Percentiles rank a stretch among this genome's conserved stretches.
Conservation (phyloP, 768 basidiomycete genomes). For the Leucogyrophana mollusca region DNA sequence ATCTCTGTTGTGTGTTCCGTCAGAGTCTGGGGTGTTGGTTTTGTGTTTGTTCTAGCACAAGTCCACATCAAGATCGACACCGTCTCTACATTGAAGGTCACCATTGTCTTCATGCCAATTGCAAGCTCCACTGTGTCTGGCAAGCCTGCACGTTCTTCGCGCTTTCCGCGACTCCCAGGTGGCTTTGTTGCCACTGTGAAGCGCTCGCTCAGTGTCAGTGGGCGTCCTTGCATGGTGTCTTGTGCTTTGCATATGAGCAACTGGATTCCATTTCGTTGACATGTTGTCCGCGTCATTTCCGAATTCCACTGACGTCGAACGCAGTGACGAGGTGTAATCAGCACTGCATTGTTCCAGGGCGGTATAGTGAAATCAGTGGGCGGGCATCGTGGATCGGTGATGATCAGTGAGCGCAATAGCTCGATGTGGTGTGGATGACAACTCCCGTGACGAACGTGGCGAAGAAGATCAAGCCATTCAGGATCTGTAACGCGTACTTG, state of each 20-base stretch:
- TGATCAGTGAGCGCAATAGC: constrained; percentile 21
- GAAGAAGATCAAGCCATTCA: constrained; percentile 29
- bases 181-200: constrained; percentile 4
- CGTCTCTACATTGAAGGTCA: constrained; percentile 34
- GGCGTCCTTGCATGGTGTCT: constrained; percentile 20
- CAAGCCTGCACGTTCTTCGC: background rate
- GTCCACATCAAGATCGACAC: no score
- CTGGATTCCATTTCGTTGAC: constrained; percentile 9
- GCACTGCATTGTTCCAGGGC: constrained; percentile 25
- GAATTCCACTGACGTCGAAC: constrained; percentile 37
- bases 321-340: constrained; percentile 37
- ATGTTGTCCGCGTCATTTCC: no score
- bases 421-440: constrained; percentile 20
- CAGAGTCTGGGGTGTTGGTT: no score
- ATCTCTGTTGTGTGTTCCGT: no score
- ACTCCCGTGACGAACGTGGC: constrained; percentile 20
- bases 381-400: constrained; percentile 10
- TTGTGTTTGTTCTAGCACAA: no score
- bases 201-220: constrained; percentile 9
- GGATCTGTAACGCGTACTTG: constrained; percentile 32
- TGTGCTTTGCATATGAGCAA: constrained; percentile 29
- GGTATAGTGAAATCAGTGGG: constrained; percentile 13
- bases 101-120: constrained; percentile 38
- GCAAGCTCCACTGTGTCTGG: background rate
- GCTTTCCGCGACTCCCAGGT: background rate